Conservation (phyloP, 306 rosid species). For the Cucumis hystrix region DNA sequence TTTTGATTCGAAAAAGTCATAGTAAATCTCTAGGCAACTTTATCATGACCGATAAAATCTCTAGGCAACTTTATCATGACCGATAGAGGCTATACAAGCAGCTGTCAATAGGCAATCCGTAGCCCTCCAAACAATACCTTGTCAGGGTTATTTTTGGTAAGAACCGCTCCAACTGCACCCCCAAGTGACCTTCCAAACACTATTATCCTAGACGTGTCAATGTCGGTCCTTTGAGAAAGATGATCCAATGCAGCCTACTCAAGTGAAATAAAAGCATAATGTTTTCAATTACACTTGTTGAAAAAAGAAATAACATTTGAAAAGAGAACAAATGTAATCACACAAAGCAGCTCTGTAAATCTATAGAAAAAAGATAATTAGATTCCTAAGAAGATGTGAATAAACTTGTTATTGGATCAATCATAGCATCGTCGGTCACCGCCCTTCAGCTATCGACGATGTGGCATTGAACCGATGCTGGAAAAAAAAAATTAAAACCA, state of each 20-base stretch:
- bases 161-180: conserved; percentile 95
- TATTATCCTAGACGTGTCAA: conserved; percentile 79
- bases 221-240: conserved; percentile 86
- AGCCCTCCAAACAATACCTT: conserved; percentile 39
- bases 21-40: not conserved
- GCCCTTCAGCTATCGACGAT: too few species aligned
- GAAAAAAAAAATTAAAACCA: not conserved
- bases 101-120: not conserved
- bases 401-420: too few species aligned
- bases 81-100: not conserved
- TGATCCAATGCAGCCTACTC: conserved; percentile 91
- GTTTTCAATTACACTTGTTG: not conserved
- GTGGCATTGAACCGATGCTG: not conserved
- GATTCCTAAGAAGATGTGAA: too few species aligned
- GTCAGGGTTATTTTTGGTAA: conserved; percentile 75
- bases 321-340: too few species aligned
- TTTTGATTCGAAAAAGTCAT: not conserved
- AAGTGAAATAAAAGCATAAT: not conserved
- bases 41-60: not conserved
- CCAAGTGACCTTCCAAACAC: conserved; percentile 99
- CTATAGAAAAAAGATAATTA: too few species aligned
- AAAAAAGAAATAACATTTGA: not conserved
- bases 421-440: too few species aligned
- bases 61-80: not conserved
- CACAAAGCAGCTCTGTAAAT: too few species aligned